A percentile compares a stretch with the other conserved stretches of the same genome.
These are phyloP conservation scores for Dioszegia crocea DNA, from an alignment of 768 basidiomycete genomes.

Conservation along the genomic window DNA sequence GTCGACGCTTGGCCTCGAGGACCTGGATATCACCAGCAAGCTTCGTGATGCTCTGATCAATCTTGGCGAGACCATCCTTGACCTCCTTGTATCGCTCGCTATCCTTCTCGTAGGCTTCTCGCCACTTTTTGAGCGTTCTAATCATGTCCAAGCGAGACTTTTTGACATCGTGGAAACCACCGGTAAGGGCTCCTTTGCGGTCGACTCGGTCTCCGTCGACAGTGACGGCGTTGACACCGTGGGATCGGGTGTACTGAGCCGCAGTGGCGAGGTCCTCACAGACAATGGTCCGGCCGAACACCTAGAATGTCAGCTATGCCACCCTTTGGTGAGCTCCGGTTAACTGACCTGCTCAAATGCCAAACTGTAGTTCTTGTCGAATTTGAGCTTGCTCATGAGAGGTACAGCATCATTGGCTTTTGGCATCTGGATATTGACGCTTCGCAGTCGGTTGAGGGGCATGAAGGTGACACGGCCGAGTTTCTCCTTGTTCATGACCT, in stretches of 20 bases:
- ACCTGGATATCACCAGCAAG: conserved; percentile 70
- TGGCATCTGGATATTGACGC: conserved; percentile 61
- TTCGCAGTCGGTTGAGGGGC: conserved; percentile 87
- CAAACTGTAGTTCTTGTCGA: conserved; percentile 64
- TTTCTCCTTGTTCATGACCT: conserved; percentile 88
- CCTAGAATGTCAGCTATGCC: conserved; percentile 47
- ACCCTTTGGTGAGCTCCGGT: not conserved
- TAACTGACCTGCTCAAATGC: conserved; percentile 75
- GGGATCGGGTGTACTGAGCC: conserved; percentile 88
- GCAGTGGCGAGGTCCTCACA: conserved; percentile 88
- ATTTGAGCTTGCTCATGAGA: conserved; percentile 77
- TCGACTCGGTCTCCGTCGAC: conserved; percentile 97
- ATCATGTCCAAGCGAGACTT: conserved; percentile 85
- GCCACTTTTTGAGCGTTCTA: conserved; percentile 70
- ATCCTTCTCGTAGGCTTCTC: conserved; percentile 65
- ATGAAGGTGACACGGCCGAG: conserved; percentile 96
- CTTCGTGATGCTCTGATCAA: conserved; percentile 84
- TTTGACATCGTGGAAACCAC: conserved; percentile 90
- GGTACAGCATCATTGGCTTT: conserved; percentile 51
- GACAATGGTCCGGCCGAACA: conserved; percentile 95
- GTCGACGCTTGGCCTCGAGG: conserved; percentile 63
- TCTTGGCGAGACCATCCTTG: conserved; percentile 61
- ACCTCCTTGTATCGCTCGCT: conserved; percentile 66
- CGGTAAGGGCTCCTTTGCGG: conserved; percentile 89
- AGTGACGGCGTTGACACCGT: conserved; percentile 94